Conservation (phyloP, 23 red algal genomes). For the Gracilariopsis chorda region DNA sequence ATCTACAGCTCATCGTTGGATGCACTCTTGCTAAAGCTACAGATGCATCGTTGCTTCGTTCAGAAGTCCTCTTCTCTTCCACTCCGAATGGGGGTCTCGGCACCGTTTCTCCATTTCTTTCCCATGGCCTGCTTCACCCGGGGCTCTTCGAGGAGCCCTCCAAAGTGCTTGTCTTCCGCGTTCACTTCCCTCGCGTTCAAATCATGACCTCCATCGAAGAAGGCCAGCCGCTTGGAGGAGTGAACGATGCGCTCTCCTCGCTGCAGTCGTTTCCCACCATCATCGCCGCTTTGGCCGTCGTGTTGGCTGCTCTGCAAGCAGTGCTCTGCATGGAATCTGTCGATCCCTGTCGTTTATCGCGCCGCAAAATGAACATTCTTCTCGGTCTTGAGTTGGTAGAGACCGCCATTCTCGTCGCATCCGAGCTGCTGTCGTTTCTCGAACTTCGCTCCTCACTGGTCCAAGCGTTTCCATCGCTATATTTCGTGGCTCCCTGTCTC, state of each 20-base stretch:
- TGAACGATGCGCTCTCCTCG: neutral
- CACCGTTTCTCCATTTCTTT: too few relatives aligned
- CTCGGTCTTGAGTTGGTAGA: slow-evolving; percentile 3
- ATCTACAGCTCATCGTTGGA: too few relatives aligned
- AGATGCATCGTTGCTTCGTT: too few relatives aligned
- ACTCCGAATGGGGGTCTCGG: too few relatives aligned
- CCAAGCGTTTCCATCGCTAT: neutral
- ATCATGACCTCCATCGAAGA: too few relatives aligned
- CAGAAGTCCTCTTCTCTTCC: too few relatives aligned
- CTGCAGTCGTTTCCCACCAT: neutral
- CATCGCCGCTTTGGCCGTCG: neutral
- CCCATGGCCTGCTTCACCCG: too few relatives aligned
- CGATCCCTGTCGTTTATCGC: slow-evolving; percentile 23
- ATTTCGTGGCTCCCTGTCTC: slow-evolving; percentile 22
- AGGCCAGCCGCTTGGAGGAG: neutral
- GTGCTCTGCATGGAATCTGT: slow-evolving; percentile 12
- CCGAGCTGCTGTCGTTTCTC: slow-evolving; percentile 17
- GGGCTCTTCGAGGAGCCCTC: too few relatives aligned
- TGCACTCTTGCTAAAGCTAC: too few relatives aligned
- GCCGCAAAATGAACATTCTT: slow-evolving; percentile 26
- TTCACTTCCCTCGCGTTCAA: too few relatives aligned
- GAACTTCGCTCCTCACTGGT: neutral
- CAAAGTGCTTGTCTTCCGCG: too few relatives aligned
- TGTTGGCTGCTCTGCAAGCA: slow-evolving; percentile 4
- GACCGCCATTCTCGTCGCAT: neutral